phyloP scores from a whole-genome alignment of 257 asterid species.

The Lycium ferocissimum region DNA sequence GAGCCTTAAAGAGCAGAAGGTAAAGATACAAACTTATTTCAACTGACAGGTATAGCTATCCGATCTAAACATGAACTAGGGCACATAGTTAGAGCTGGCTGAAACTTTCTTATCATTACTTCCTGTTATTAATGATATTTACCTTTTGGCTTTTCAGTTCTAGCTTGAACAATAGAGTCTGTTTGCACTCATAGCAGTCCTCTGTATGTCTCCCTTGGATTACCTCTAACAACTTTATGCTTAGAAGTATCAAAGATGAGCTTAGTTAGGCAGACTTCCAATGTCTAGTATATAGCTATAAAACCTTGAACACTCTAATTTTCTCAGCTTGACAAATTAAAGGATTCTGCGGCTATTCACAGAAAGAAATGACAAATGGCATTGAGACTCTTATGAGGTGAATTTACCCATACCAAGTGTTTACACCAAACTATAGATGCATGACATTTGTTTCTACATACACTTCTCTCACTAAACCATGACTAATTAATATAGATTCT shows the following conservation, averaged over 20 bases:
- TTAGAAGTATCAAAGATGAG: not conserved
- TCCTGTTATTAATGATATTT: not conserved
- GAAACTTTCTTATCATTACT: not conserved
- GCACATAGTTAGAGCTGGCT: not conserved
- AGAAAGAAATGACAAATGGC: not conserved
- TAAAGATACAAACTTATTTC: not conserved
- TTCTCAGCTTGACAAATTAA: not conserved
- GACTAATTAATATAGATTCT: not conserved
- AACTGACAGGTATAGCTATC: constrained; percentile 13
- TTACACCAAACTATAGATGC: not conserved
- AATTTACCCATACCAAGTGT: not conserved
- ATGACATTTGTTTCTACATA: not conserved
- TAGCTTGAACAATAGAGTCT: not conserved
- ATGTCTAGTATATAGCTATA: not conserved
- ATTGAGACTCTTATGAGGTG: constrained; percentile 5
- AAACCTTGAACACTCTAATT: not conserved
- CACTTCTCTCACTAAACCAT: not conserved
- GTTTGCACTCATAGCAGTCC: not conserved
- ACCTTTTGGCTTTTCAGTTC: not conserved
- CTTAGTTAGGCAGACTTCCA: constrained; percentile 10
- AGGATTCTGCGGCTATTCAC: not conserved
- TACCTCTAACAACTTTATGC: constrained; percentile 16
- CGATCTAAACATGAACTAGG: constrained; percentile 7
- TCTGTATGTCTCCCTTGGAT: not conserved
- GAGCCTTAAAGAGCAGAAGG: not conserved